Conservation (phyloP, 345 rosid genomes). For the Xanthoceras sorbifolium region DNA sequence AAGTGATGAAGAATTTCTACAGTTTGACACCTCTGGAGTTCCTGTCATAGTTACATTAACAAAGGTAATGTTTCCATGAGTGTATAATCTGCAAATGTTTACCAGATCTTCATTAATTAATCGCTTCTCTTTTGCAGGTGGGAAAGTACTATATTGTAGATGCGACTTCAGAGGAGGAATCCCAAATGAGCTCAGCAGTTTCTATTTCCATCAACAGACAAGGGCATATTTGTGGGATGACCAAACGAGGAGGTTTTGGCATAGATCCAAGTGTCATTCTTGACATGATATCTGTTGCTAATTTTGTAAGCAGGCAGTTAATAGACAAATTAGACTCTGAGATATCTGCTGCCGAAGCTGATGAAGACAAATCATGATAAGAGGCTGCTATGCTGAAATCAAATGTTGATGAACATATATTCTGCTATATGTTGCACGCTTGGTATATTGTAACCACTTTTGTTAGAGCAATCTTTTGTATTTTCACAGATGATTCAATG, state of each 20-base stretch:
- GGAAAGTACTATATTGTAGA: conserved; percentile 77
- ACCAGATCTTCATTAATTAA: not conserved
- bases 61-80: conserved; percentile 43
- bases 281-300: conserved; percentile 86
- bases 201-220: conserved; percentile 68
- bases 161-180: conserved; percentile 92
- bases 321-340: conserved; percentile 66
- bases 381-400: not conserved
- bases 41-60: conserved; percentile 82
- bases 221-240: conserved; percentile 79
- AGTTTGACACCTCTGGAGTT: conserved; percentile 71
- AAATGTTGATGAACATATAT: not conserved
- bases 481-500: not conserved
- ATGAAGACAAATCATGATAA: conserved; percentile 36
- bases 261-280: conserved; percentile 80
- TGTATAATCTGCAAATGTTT: not conserved
- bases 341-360: conserved; percentile 80
- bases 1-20: conserved; percentile 92
- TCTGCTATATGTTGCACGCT: conserved; percentile 14
- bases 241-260: conserved; percentile 80
- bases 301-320: conserved; percentile 61
- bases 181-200: conserved; percentile 92
- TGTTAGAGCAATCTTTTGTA: not conserved
- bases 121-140: conserved; percentile 42
- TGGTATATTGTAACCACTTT: not conserved